Base-by-base conservation (phyloP, 768 basidiomycete species). In the Kondoa subrosea region DNA sequence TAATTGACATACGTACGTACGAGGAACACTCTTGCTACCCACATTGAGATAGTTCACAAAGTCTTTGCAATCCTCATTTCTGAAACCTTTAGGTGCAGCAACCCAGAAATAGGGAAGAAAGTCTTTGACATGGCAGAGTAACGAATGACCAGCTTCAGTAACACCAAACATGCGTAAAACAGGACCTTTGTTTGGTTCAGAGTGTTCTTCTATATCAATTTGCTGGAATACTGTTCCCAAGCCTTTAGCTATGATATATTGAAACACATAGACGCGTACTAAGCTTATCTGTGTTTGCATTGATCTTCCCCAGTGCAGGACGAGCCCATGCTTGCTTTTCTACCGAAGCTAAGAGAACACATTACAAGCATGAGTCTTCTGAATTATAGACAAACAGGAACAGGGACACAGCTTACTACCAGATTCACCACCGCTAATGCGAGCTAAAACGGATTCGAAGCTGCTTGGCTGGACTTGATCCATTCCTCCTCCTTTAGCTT, bases 71-170 rank as follows among this genome's bases (percentile, higher is more conserved):
- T 96, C 91, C 21, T 82, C 80, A 33, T 81, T 79, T 32, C 80
- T 78, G 71, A 96, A 91, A 0, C 91, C 91, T 21, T 87, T 83
- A 33, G 95, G 95, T 32, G 86, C 83, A 1, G 89, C 81, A 56
- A 97, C 78, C 73, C 91, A 99, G 77, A 99, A 95, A 77, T 99
- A 97, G 0, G 95, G 93, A 62, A 84, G 77, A 75, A 95, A 96
- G 34, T 85, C 84, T 1, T 81, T 85, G 63, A 99, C 82, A 70
- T 87, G 83, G 1, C 85, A 86, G 17, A 96, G 81, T 1, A 97
- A 88, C 67, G 92, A 96, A 75, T 97, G 83, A 0, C 93, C 93
- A 1, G 79, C 81, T 80, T 91, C 81, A 1, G 91, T 96, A 4
- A 96, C 87, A 40, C 95, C 95, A 76, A 86, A 97, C 80, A 96